Conservation (phyloP, 176 grass and related monocot genomes). For the Secale cereale region DNA sequence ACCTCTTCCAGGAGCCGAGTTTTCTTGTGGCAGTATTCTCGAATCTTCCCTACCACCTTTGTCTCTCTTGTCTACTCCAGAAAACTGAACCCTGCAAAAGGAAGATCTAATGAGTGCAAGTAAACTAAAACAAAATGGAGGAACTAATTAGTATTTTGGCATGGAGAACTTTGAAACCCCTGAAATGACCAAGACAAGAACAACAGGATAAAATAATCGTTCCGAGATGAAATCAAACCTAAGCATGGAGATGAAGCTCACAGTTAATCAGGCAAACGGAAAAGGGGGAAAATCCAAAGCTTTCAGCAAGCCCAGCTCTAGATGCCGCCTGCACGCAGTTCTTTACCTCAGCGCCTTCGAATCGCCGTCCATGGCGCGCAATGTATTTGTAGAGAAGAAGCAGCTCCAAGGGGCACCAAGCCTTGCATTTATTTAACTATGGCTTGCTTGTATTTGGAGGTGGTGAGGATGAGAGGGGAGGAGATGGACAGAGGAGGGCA, state of each 20-base stretch:
- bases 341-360: constrained; percentile 28
- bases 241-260: constrained; percentile 31
- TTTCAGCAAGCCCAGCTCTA: constrained; percentile 15
- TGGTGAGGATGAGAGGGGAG: neutral
- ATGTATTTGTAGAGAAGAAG: constrained; percentile 45
- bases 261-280: neutral
- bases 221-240: neutral
- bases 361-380: constrained; percentile 22
- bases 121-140: neutral
- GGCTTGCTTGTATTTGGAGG: constrained; percentile 29
- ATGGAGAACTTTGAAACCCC: neutral
- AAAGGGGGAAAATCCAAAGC: constrained; percentile 1
- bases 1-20: constrained; percentile 30
- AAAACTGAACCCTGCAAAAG: constrained; percentile 35
- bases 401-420: constrained; percentile 19
- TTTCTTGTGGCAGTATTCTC: constrained; percentile 4
- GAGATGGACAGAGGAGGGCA: neutral
- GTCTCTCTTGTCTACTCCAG: constrained; percentile 30
- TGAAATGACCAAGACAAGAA: neutral
- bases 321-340: neutral
- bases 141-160: neutral
- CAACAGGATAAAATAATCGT: neutral
- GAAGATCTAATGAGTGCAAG: neutral
- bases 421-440: constrained; percentile 30
- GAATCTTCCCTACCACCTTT: constrained; percentile 9